Base-by-base conservation (phyloP, 345 rosid genomes). In the Ceriops tagal region DNA sequence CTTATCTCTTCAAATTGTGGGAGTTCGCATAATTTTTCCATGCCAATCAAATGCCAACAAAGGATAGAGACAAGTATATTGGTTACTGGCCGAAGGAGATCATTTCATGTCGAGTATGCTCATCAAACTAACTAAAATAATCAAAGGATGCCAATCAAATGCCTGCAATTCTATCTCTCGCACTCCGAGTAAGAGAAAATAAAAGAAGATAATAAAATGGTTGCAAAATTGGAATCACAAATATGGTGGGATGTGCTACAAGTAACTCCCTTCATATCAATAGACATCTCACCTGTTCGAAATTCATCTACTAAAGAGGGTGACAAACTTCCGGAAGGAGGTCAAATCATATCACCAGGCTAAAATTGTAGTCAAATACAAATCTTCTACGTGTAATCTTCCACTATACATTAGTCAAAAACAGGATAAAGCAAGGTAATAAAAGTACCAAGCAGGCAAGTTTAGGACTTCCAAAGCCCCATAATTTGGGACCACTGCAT, bases 401-500 rank as follows among this genome's bases (percentile, higher is more conserved):
- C 31, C 46, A 43, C 64, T 62, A 75, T 70, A 53, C 61, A 78
- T 69, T 53, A 75, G 80, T 74, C 76, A 72, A 78, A 76, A 76
- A 30, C 53, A 65, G 39, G 73, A 67, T 60, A 74, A 71, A 73
- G 82, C 59, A 75, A 68, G 73, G 59, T 1, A 51, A 11, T 11
- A 32, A 69, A 68, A 43, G 49, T 43, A 43, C 18, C 19, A 13
- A 15, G 49, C 49, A 43, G 49, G 49, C 18, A 71, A 80, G 78
- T 39, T 2, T 39, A 39, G 46, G 46, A 39, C 46, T 10, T 43
- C 1, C 49, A 3, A 11, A 3, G 46, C 5, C 49, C 49, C 49
- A 81, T 81, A 77, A 60, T 67, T 56, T 9, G 83, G 96, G 96
- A 92, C 93, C 96, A 88, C 86, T 27, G 60, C 56, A 74, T 85